Evolutionary conservation across 305 asterid genomes (phyloP).

Genomic region (Fraxinus baroniana): DNA sequence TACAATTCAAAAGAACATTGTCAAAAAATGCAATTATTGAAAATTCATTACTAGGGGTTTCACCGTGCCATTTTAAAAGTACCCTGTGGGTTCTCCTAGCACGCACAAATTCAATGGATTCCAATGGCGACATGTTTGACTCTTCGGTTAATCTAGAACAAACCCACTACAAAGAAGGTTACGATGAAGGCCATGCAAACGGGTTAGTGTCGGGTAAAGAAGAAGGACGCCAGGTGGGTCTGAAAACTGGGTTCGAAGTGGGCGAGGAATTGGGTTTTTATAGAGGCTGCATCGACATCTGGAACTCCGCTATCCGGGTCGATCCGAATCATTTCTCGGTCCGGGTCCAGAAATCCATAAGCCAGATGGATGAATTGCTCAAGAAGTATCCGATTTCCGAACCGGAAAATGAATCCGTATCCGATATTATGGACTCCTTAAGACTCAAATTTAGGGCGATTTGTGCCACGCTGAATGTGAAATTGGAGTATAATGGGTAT

Average conservation of each 20-base stretch:
- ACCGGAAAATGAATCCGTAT: conserved; percentile 65
- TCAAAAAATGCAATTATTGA: too few species aligned
- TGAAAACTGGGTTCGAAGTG: conserved; percentile 66
- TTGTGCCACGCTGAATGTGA: conserved; percentile 59
- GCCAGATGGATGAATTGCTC: conserved; percentile 67
- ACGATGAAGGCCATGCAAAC: conserved; percentile 59
- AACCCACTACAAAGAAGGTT: conserved; percentile 62
- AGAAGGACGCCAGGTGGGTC: conserved; percentile 72
- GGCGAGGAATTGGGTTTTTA: conserved; percentile 79
- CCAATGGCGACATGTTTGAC: conserved; percentile 55
- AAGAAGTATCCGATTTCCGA: conserved; percentile 53
- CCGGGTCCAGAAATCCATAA: conserved; percentile 51
- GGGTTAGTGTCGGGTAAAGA: conserved; percentile 65
- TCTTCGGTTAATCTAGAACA: conserved; percentile 62
- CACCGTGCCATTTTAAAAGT: too few species aligned
- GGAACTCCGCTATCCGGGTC: conserved; percentile 60
- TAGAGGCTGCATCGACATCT: conserved; percentile 62
- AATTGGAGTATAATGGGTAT: conserved; percentile 61
- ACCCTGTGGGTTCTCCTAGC: too few species aligned
- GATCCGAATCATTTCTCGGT: conserved; percentile 53
- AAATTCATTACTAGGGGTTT: too few species aligned
- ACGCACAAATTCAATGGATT: background rate
- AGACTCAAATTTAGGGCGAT: conserved; percentile 66
- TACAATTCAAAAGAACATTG: too few species aligned
- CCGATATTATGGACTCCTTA: conserved; percentile 53